Evolutionary conservation across 176 grass and related monocot genomes (phyloP), one percentile per base, ranked within the genome.

Genomic region (Aegilops sharonensis): DNA sequence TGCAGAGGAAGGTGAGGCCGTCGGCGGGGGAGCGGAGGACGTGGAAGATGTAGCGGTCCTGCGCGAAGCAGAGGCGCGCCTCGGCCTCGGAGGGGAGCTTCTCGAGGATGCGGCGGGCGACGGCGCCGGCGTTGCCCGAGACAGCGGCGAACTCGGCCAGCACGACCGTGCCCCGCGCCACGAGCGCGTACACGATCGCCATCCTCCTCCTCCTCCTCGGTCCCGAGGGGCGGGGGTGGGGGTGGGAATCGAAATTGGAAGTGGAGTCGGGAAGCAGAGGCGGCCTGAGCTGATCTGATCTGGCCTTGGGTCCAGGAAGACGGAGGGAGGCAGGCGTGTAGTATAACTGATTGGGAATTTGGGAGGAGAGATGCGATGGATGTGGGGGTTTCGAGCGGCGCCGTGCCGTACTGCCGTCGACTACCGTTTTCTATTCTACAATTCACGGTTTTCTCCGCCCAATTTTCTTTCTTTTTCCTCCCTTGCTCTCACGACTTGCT

Each of bases 1-100:
- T 95, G 84, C 95, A 98, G 67, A 95, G 95, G 89, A 92, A 98
- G 61, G 90, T 89, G 93, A 98, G 85, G 2, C 79, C 90, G 71
- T 83, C 89, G n/a, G 84, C 84, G 60, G 88, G 32, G 67, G 86
- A 78, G 54, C 91, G 85, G 88, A 98, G 91, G 65, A 98, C 84
- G 70, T 98, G 96, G 87, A 98, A 98, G 86, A 98, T 98, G 93
- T 94, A 95, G 11, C 91, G 93, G 76, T 98, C 96, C 91, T 98
- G 91, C 18, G 93, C 92, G 84, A 95, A 92, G 86, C 96, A 98
- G 27, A 98, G 90, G 70, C 93, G 89, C 4, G 93, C 73, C 40
- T 98, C 93, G 29, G 93, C 79, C 25, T 91, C 91, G 25, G 90
- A 35, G 5, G 92, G 92, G 29, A 95, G 90, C 89, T 89, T 95